Evolutionary conservation across 495 filamentous ascomycete species (phyloP), one percentile per base, ranked within the genome.

Genomic region (Podospora australis): DNA sequence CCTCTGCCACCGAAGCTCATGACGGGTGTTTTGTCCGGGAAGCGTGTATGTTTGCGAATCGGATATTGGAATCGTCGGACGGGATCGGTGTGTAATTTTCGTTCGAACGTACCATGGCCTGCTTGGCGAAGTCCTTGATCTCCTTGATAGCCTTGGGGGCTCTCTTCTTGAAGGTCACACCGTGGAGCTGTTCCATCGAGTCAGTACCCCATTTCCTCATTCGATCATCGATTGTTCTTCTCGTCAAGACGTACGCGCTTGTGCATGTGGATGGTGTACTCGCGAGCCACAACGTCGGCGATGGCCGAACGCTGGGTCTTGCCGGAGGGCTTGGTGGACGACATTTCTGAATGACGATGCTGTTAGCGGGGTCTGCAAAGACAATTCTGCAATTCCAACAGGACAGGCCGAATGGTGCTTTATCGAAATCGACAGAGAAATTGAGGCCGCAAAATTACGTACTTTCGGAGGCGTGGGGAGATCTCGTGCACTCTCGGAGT

Each of bases 191-290:
- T 68, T n/a, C 51, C 52, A 49, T 28, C 16, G 11, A 23, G 52
- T 63, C 54, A 63, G 57, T 39, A 47, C 1, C 21, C 25, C 5
- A 6, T 41, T 30, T 16, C 25, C 10, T 38, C 19, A 35, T 34
- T 35, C 46, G 13, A 40, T 11, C 10, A 21, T 24, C n/a, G n/a
- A n/a, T n/a, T 32, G 13, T 2, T 44, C 22, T 17, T 47, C 5
- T 45, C 21, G 17, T 45, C 29, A 47, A 43, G 44, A 88, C 87
- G 71, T 94, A 97, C 92, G 72, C 90, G 83, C 83, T 95, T 97
- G 86, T 99, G 92, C 55, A 99, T 75, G 81, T 99, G 91, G 80
- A 99, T 99, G 70, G 92, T 99, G 82, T 97, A 99, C 79, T 99
- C 94, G 80, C 92, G 89, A 50, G 92, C 83, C 66, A 99, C 92